These are phyloP conservation scores for Angomonas deanei DNA, from an alignment of 208 protist genomes.

Conservation along the genomic window DNA sequence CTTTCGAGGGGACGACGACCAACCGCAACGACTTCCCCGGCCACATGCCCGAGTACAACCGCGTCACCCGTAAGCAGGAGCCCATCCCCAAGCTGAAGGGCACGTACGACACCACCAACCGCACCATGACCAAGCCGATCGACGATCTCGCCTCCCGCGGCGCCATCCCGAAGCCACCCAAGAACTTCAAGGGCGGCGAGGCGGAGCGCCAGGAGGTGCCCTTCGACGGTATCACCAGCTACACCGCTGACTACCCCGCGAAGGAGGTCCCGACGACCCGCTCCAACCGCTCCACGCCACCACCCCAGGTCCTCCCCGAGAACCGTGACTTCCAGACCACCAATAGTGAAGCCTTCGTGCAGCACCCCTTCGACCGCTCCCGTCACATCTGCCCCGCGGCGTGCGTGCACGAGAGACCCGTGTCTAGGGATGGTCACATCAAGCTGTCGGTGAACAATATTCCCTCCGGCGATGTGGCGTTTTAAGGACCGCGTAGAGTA, in stretches of 20 bases:
- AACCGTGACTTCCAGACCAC: constrained; percentile 85
- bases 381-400: constrained; percentile 67
- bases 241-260: constrained; percentile 81
- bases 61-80: constrained; percentile 57
- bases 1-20: constrained; percentile 80
- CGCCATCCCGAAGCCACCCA: constrained; percentile 60
- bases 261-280: constrained; percentile 61
- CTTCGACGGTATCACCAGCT: constrained; percentile 83
- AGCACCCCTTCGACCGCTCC: constrained; percentile 40
- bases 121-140: constrained; percentile 73
- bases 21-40: constrained; percentile 86
- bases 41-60: constrained; percentile 72
- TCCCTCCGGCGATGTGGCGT: constrained; percentile 53
- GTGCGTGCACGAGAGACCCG: constrained; percentile 59
- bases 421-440: constrained; percentile 78
- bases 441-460: constrained; percentile 86
- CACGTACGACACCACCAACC: constrained; percentile 79
- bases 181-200: constrained; percentile 70
- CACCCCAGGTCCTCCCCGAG: constrained; percentile 37
- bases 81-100: constrained; percentile 75
- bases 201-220: constrained; percentile 42
- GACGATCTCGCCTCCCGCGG: constrained; percentile 40
- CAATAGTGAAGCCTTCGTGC: constrained; percentile 43
- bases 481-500: neutral
- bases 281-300: constrained; percentile 15